Percentiles rank a stretch among this genome's conserved stretches.
Evolutionary conservation across 768 basidiomycete genomes (phyloP).

Genomic region (Kwoniella bestiolae): DNA sequence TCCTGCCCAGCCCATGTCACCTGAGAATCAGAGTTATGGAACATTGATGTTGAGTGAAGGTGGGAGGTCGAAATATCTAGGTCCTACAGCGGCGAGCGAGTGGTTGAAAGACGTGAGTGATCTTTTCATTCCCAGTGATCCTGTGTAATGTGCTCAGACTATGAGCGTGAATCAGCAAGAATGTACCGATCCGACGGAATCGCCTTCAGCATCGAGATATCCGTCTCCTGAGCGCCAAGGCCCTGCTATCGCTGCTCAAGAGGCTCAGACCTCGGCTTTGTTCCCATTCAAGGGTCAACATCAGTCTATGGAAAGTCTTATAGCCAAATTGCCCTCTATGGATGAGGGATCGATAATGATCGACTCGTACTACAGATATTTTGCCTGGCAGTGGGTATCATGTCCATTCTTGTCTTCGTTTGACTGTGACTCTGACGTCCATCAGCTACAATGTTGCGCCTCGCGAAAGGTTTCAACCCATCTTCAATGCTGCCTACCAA

Average conservation of each 20-base stretch:
- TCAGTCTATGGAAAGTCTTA: slow-evolving; percentile 4
- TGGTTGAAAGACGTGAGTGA: slow-evolving; percentile 36
- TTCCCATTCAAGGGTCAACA: slow-evolving; percentile 18
- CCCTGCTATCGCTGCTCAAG: neutral
- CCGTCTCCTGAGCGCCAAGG: neutral
- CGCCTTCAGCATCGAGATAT: neutral
- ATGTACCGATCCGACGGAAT: neutral
- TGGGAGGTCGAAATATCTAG: slow-evolving; percentile 32
- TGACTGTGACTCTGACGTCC: no score
- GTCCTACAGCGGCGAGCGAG: slow-evolving; percentile 29
- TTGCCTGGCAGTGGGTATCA: slow-evolving; percentile 32
- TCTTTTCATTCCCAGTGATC: neutral
- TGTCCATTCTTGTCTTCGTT: neutral
- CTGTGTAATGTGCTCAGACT: neutral
- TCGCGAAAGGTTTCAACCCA: neutral
- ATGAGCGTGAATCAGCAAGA: neutral
- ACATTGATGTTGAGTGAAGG: slow-evolving; percentile 24
- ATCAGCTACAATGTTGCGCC: slow-evolving; percentile 25
- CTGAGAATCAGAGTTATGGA: slow-evolving; percentile 17
- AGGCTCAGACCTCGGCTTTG: neutral
- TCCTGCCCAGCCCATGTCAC: no score
- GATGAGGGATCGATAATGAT: slow-evolving; percentile 24
- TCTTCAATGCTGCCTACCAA: slow-evolving; percentile 12
- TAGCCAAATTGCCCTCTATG: slow-evolving; percentile 14
- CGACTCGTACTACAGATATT: slow-evolving; percentile 27